These are phyloP conservation scores for sorghum (Sorghum bicolor) DNA, from an alignment of 176 grass and related monocot genomes.

Conservation along the genomic window Sorghum_bicolor_NCBIv3 NC_012875.2:54260001-54260500, in stretches of 20 bases:
- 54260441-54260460: background rate
- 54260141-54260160: background rate
- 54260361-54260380: conserved; percentile 2
- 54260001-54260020: background rate
- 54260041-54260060: conserved; percentile 15
- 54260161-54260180: background rate
- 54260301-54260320: conserved; percentile 35
- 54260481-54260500: too few species aligned
- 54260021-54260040: background rate
- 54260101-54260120: background rate
- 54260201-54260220: background rate
- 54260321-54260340: background rate
- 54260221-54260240: background rate
- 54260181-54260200: background rate
- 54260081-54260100: background rate
- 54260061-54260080: background rate
- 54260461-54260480: too few species aligned
- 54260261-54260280: background rate
- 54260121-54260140: background rate
- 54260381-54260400: background rate
- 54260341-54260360: conserved; percentile 12
- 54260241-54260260: background rate
- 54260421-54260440: background rate
- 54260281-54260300: conserved; percentile 17
- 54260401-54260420: background rate